Base-by-base conservation (phyloP, 1,139 yeast species). In the Zhuliangozyma blackwelliae region DNA sequence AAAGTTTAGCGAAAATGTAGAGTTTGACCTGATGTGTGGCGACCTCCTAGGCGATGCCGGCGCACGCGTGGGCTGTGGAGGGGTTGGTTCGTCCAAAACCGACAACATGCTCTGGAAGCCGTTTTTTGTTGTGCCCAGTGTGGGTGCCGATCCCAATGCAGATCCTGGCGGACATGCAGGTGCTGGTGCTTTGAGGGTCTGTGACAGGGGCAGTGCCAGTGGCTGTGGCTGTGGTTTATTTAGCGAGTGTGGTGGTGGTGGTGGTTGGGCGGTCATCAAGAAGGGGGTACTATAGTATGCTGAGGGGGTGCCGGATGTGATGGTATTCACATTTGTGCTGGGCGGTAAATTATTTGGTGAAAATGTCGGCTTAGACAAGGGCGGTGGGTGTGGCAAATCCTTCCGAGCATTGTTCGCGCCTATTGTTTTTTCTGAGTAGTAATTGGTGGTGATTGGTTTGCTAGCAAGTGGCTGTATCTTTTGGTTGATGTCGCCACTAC, bases 1-100 rank as follows among this genome's bases (percentile, higher is more conserved):
- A 29, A 48, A 41, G 25, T 46, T 44, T 22, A 61, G 40, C 7
- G 59, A 49, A 34, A 58, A 60, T 5, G 64, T 45, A n/a, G 67
- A 61, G 36, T 50, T 54, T 11, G 68, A 59, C 33, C 67, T 49
- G 4, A 50, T 25, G 38, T 59, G 64, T 7, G 66, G 61, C 1
- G 64, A 51, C 31, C 47, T 51, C 33, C 50, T 37, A 8, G 51
- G 52, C 3, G 55, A 47, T 11, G 51, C 10, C 12, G 30, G 3
- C 11, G 31, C n/a, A 6, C 27, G 27, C 27, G 27, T 10, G 5
- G 11, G 27, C 11, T 25, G 46, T 19, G 56, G 32, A 9, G 32
- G 26, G 5, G 27, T 9, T n/a, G 35, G 29, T 16, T 27, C 13
- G 3, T 10, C 29, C 12, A 25, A n/a, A 16, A 35, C 37, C 12